Evolutionary conservation across 306 rosid species (phyloP), one percentile per base, ranked within the genome.

Genomic region (Sechiopsis laciniata): DNA sequence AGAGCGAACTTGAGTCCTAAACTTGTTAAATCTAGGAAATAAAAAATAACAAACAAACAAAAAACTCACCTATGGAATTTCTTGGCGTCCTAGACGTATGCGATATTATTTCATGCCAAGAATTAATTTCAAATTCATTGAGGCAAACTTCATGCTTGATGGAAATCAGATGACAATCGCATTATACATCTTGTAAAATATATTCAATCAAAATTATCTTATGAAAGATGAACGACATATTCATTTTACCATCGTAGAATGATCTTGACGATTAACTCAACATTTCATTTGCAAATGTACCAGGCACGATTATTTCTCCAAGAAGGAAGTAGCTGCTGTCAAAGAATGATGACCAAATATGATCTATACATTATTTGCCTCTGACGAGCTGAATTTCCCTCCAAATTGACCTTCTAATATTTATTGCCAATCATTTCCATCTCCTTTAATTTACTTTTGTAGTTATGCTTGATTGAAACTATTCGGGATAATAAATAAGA

Each of bases 221-320:
- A n/a, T n/a, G n/a, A n/a, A n/a, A n/a, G n/a, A n/a, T n/a, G n/a
- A n/a, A n/a, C n/a, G n/a, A n/a, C n/a, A n/a, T n/a, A n/a, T n/a
- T n/a, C 63, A 55, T 7, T 21, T 71, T 53, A 6, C 32, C 32
- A 35, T 53, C 17, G n/a, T 7, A 7, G 17, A 20, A 32, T 32
- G 37, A 32, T 32, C 37, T 7, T 6, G 53, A 3, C 16, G 24
- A 71, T 56, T 67, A 67, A 46, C 21, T 71, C 17, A 24, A 1
- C 26, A 46, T 68, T 42, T n/a, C n/a, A 19, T 11, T 48, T 52
- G 48, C 10, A 5, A 46, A 53, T 46, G 32, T 81, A 42, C n/a
- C 89, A 90, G 98, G 90, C 92, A 94, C 5, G 97, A 94, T 78
- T 94, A 87, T 82, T 86, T 77, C 79, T 74, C 92, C 0, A 87